Base-by-base conservation (phyloP, 257 asterid genomes). In the Ilex asprella region DNA sequence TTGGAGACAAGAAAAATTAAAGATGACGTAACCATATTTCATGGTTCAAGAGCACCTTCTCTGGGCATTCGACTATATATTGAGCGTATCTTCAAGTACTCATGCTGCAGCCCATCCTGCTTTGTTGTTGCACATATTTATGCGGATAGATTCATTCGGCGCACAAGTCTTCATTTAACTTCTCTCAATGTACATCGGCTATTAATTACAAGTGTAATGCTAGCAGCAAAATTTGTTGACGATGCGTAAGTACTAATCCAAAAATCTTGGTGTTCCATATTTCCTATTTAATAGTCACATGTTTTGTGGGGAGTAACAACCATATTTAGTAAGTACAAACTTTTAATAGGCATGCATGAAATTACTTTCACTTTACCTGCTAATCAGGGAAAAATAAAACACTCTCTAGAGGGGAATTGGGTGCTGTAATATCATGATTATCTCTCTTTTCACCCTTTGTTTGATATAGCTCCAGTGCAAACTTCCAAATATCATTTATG, bases 51-150 rank as follows among this genome's bases (percentile, higher is more conserved):
- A 59, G 88, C 94, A 31, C 97, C 99, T 27, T 63, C 94, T 31
- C 69, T 92, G 10, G 73, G 80, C 75, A 79, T 92, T 73, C 83
- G 73, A 68, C 94, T 79, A 59, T 92, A 92, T 62, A 68, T 92
- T 39, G 91, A 85, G 59, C 89, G 97, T 57, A 89, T 92, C 61
- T 89, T 80, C 49, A 92, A 89, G 86, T 92, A 92, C 43, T 73
- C 97, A 1, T 69, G 87, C 72, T 92, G 97, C 86, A 92, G 97
- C 77, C 89, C 97, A 6, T 83, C 97, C 12, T 92, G 99, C 84
- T 85, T 89, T 30, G 76, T 89, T 21, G 70, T 89, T 11, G 99
- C 99, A 30, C 80, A 83, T 44, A 73, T 93, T 64, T 89, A 89
- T 55, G 51, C 82, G 67, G 97, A 87, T 44, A 81, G 84, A 71